phyloP scores from a whole-genome alignment of 2,329 filamentous ascomycete genomes.

The Microdochium paspali region DNA sequence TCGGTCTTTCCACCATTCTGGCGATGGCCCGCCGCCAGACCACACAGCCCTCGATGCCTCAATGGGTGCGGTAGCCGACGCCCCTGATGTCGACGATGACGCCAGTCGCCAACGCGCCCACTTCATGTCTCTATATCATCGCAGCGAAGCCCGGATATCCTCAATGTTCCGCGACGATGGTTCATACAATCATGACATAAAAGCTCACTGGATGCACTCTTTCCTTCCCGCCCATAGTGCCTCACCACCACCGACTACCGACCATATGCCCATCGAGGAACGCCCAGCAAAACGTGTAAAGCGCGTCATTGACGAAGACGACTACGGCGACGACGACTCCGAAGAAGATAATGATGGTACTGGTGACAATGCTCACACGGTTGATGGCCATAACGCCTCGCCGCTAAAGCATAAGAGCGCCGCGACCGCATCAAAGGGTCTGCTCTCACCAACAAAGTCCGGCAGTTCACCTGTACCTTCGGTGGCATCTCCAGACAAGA shows the following conservation, averaged over 20 bases:
- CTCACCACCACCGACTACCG: constrained; percentile 43
- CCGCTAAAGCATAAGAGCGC: constrained; percentile 40
- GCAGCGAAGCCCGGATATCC: constrained; percentile 67
- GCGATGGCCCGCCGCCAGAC: constrained; percentile 47
- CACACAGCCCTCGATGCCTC: constrained; percentile 42
- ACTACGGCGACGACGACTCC: constrained; percentile 80
- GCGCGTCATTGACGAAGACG: constrained; percentile 72
- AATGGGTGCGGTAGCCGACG: constrained; percentile 28
- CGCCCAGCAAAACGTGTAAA: constrained; percentile 65
- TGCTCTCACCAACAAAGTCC: constrained; percentile 62
- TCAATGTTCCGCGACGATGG: constrained; percentile 59
- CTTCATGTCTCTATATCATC: constrained; percentile 70
- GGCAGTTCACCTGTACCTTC: constrained; percentile 57
- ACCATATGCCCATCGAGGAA: constrained; percentile 48
- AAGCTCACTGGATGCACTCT: constrained; percentile 43
- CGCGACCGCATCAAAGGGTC: constrained; percentile 43
- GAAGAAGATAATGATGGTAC: constrained; percentile 55
- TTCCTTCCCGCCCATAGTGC: constrained; percentile 19
- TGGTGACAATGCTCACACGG: constrained; percentile 38
- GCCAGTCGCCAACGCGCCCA: constrained; percentile 49
- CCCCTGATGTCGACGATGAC: constrained; percentile 58
- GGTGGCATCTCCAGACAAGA: constrained; percentile 51
- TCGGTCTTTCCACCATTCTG: constrained; percentile 45
- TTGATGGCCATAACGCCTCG: constrained; percentile 39
- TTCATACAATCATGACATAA: constrained; percentile 38